Evolutionary conservation across 345 rosid genomes (phyloP).

Genomic region (Hibiscus trionum): DNA sequence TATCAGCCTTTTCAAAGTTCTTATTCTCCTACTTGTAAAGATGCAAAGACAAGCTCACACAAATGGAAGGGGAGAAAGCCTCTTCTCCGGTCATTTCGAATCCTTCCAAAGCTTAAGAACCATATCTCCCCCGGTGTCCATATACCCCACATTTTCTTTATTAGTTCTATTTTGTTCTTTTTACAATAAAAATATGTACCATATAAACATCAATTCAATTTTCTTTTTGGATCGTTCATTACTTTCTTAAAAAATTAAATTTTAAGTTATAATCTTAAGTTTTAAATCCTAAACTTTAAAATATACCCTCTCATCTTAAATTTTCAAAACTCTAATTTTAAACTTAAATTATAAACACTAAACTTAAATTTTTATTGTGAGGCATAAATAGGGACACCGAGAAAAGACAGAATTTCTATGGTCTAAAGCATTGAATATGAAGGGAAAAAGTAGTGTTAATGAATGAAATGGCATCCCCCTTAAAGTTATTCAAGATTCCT

Average conservation of each 20-base stretch:
- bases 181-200: not conserved
- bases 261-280: no score
- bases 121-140: not conserved
- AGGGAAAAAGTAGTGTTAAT: conserved; percentile 24
- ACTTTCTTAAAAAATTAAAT: not conserved
- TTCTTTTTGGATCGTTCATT: not conserved
- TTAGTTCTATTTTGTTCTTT: not conserved
- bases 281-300: no score
- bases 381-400: no score
- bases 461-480: conserved; percentile 18
- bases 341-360: no score
- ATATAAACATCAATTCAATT: not conserved
- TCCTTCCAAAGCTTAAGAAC: conserved; percentile 14
- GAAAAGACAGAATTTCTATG: no score
- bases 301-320: no score
- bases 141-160: not conserved
- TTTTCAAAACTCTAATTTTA: no score
- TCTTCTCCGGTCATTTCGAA: conserved; percentile 17
- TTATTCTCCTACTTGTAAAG: conserved; percentile 25
- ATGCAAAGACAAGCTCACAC: conserved; percentile 26
- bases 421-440: conserved; percentile 8
- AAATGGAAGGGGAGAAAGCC: conserved; percentile 4
- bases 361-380: no score
- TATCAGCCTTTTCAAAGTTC: conserved; percentile 19
- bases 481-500: conserved; percentile 19